A percentile compares a stretch with the other conserved stretches of the same genome.
Evolutionary conservation across 805 yeast genomes (phyloP).

Genomic region (Candida alai): DNA sequence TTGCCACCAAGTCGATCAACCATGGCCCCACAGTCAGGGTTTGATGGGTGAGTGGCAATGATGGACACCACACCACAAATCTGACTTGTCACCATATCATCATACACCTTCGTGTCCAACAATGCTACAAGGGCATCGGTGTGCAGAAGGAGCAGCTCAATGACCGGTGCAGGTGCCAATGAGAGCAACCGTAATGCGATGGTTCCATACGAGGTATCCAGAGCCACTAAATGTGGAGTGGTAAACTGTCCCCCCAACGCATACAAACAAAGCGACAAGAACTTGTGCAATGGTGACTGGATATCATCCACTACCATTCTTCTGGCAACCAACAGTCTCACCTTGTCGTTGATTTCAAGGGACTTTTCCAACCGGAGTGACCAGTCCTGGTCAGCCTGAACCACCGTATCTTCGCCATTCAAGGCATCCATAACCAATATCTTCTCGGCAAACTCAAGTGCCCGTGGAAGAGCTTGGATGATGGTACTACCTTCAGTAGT

Average conservation of each 20-base stretch:
- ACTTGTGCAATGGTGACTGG: slow-evolving; percentile 18
- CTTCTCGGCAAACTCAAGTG: slow-evolving; percentile 52
- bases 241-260: slow-evolving; percentile 27
- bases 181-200: slow-evolving; percentile 31
- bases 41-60: slow-evolving; percentile 40
- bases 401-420: slow-evolving; percentile 46
- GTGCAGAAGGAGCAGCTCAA: slow-evolving; percentile 17
- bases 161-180: slow-evolving; percentile 24
- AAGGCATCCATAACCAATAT: slow-evolving; percentile 65
- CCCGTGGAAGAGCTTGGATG: slow-evolving; percentile 29
- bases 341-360: slow-evolving; percentile 54
- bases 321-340: slow-evolving; percentile 26
- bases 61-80: slow-evolving; percentile 48
- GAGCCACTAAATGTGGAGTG: slow-evolving; percentile 10
- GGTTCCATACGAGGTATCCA: slow-evolving; percentile 32
- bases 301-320: slow-evolving; percentile 18
- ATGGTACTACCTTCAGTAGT: slow-evolving; percentile 22
- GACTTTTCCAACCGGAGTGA: slow-evolving; percentile 63
- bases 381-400: slow-evolving; percentile 76
- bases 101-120: slow-evolving; percentile 17
- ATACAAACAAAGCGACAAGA: slow-evolving; percentile 30
- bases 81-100: slow-evolving; percentile 22
- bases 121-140: slow-evolving; percentile 21
- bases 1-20: slow-evolving; percentile 5
- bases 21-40: slow-evolving; percentile 11